Evolutionary conservation across 2,329 filamentous ascomycete species (phyloP).

Genomic region (Colletotrichum higginsianum): DNA sequence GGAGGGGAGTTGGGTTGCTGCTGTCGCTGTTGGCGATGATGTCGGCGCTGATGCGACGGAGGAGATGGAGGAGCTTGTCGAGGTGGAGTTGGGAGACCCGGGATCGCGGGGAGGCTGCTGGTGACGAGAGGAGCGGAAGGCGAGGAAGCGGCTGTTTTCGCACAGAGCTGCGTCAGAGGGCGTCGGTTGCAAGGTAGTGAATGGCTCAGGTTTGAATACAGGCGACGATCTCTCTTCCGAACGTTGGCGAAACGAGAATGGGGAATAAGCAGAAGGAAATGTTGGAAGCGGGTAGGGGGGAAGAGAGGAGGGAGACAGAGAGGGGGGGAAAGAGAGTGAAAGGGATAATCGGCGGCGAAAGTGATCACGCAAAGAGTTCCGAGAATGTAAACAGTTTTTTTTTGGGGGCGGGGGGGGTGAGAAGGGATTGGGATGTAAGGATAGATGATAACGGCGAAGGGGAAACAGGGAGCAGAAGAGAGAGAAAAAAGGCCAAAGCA

Average conservation of each 20-base stretch:
- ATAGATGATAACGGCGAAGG: constrained; percentile 6
- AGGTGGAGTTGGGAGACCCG: constrained; percentile 13
- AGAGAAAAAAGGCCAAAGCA: constrained; percentile 10
- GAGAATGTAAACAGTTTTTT: constrained; percentile 25
- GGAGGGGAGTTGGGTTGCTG: constrained; percentile 3
- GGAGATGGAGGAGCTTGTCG: constrained; percentile 19
- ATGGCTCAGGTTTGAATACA: neutral
- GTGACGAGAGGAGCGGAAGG: constrained; percentile 33
- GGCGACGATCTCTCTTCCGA: constrained; percentile 7
- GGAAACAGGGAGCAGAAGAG: neutral
- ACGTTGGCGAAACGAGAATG: neutral
- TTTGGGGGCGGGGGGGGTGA: neutral
- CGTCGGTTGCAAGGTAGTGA: neutral
- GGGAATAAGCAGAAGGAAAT: neutral
- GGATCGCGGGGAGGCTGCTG: constrained; percentile 7
- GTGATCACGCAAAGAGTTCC: neutral
- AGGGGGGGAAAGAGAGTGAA: neutral
- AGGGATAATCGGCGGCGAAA: too few relatives aligned
- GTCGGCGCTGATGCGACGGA: neutral
- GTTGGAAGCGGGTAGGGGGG: neutral
- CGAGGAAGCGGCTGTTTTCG: constrained; percentile 34
- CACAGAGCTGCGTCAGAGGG: constrained; percentile 36
- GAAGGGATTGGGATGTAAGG: constrained; percentile 13
- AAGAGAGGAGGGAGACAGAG: neutral
- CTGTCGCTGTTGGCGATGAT: neutral